Base-by-base conservation (phyloP, 345 rosid species). In the Bretschneidera sinensis region DNA sequence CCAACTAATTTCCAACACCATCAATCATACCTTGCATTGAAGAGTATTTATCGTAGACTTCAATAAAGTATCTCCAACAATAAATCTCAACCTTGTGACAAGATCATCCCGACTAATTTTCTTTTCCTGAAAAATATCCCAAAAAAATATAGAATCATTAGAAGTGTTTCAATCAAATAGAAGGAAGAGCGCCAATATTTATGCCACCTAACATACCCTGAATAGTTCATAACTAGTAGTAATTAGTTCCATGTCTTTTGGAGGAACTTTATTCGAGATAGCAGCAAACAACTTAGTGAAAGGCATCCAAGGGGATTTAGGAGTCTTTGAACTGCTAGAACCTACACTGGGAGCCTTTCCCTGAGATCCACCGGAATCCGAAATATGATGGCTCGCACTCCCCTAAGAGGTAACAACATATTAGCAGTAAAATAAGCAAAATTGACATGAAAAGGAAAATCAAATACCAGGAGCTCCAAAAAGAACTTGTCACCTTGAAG, bases 301-400 rank as follows among this genome's bases (percentile, higher is more conserved):
- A 50, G 99, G 96, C 95, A 95, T 85, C 91, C 92, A 95, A 22
- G 99, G 99, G 24, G 96, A 95, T 66, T 77, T 85, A 34, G 89
- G 91, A 63, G 78, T 77, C 59, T 70, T 86, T 16, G 79, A 72
- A 43, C 73, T 68, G 75, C 83, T 82, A 24, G 97, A 83, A 63
- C 81, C 81, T 0, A 71, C 65, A 66, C 85, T 85, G 65, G 83
- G 74, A 51, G 84, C 82, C 54, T 81, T 87, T 57, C 78, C 84
- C 54, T 61, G 65, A 51, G 83, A 75, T 31, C 69, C 79, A 58
- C 78, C 81, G 56, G 70, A 64, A 21, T 76, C 82, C 51, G 69
- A 67, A n/a, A 31, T 60, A 15, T 52, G 63, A 28, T 55, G 79
- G 31, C 57, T 64, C 34, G 35, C 28, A 20, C 70, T 79, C 56